Conservation (phyloP, 2,329 filamentous ascomycete genomes). For the Colletotrichum truncatum region DNA sequence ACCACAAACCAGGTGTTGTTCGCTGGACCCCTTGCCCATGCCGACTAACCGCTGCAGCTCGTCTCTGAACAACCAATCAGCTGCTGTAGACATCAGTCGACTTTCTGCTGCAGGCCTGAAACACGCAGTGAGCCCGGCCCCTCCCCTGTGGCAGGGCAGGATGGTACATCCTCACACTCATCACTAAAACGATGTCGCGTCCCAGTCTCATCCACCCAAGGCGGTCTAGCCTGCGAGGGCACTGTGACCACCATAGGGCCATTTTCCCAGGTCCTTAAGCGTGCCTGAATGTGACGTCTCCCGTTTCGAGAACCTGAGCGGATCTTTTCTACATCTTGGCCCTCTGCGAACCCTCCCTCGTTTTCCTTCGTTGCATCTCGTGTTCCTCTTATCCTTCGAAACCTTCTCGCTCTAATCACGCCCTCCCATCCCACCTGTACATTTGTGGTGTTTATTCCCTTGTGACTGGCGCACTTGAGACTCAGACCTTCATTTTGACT, state of each 20-base stretch:
- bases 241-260: slow-evolving; percentile 27
- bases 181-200: slow-evolving; percentile 24
- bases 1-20: neutral
- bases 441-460: slow-evolving; percentile 30
- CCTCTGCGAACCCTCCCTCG: neutral
- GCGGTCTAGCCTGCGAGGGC: slow-evolving; percentile 28
- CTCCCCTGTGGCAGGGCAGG: slow-evolving; percentile 18
- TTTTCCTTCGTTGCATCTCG: slow-evolving; percentile 24
- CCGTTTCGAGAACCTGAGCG: slow-evolving; percentile 37
- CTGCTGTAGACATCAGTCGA: slow-evolving; percentile 26
- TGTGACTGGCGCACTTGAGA: slow-evolving; percentile 33
- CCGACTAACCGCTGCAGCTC: slow-evolving; percentile 27
- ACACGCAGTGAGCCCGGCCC: slow-evolving; percentile 22
- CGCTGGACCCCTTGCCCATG: slow-evolving; percentile 18
- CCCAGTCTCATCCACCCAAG: slow-evolving; percentile 26
- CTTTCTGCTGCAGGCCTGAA: slow-evolving; percentile 36
- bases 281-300: slow-evolving; percentile 35
- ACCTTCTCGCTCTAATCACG: slow-evolving; percentile 19
- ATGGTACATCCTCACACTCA: neutral
- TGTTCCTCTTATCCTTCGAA: slow-evolving; percentile 19
- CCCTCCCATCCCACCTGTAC: slow-evolving; percentile 17
- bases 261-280: slow-evolving; percentile 31
- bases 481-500: slow-evolving; percentile 23
- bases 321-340: slow-evolving; percentile 18
- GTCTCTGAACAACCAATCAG: slow-evolving; percentile 22